Conservation (phyloP, 768 basidiomycete species). For the Crucibulum laeve region DNA sequence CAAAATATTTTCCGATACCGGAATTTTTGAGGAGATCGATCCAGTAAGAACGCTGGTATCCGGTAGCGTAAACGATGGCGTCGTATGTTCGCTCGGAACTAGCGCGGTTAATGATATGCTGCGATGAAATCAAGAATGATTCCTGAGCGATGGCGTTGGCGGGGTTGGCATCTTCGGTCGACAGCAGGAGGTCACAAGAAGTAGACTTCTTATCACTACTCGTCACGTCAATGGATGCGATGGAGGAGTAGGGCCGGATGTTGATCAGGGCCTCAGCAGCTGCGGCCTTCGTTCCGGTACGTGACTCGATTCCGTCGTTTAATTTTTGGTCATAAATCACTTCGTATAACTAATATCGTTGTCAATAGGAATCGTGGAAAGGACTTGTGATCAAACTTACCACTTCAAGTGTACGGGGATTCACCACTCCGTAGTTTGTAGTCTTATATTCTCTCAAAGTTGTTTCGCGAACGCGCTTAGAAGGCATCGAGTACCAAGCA, state of each 20-base stretch:
- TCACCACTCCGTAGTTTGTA: slow-evolving; percentile 54
- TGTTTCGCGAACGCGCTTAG: slow-evolving; percentile 27
- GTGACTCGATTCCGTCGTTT: slow-evolving; percentile 34
- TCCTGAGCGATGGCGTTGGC: background rate
- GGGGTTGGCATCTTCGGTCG: slow-evolving; percentile 6
- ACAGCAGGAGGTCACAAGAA: slow-evolving; percentile 13
- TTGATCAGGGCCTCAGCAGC: slow-evolving; percentile 23
- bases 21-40: slow-evolving; percentile 35
- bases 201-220: slow-evolving; percentile 1
- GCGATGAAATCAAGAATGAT: slow-evolving; percentile 21
- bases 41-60: slow-evolving; percentile 49
- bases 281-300: slow-evolving; percentile 16
- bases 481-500: slow-evolving; percentile 30
- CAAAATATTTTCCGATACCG: slow-evolving; percentile 31
- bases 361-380: background rate
- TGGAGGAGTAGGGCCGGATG: slow-evolving; percentile 31
- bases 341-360: slow-evolving; percentile 37
- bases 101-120: slow-evolving; percentile 30
- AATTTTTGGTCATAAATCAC: slow-evolving; percentile 47
- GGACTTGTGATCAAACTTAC: slow-evolving; percentile 18
- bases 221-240: slow-evolving; percentile 23
- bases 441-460: slow-evolving; percentile 39
- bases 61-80: slow-evolving; percentile 47
- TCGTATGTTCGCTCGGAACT: slow-evolving; percentile 34
- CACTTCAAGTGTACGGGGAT: slow-evolving; percentile 38